Percentiles rank a stretch among this genome's conserved stretches.
Conservation (phyloP, 768 basidiomycete genomes). For the Nidularia sp. region DNA sequence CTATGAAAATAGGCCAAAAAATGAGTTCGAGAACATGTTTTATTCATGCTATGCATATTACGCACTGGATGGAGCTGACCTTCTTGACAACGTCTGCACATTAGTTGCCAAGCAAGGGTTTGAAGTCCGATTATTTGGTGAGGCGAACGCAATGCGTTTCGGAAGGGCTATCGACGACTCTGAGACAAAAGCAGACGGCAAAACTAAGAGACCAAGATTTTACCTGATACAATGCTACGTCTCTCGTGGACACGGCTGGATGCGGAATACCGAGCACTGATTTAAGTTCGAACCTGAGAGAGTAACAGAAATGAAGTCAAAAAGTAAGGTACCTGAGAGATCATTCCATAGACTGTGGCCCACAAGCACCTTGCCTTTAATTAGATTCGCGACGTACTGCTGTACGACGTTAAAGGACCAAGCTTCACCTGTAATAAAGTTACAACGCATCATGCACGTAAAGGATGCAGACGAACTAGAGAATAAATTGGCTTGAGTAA, state of each 20-base stretch:
- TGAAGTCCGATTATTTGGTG: slow-evolving; percentile 70
- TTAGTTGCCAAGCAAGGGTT: slow-evolving; percentile 79
- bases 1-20: slow-evolving; percentile 30
- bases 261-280: slow-evolving; percentile 79
- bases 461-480: slow-evolving; percentile 25
- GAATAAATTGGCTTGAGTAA: slow-evolving; percentile 33
- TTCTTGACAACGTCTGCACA: slow-evolving; percentile 75
- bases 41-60: too few species aligned
- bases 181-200: slow-evolving; percentile 6
- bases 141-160: slow-evolving; percentile 61
- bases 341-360: slow-evolving; percentile 82
- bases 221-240: slow-evolving; percentile 72
- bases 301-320: slow-evolving; percentile 4
- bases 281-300: not conserved
- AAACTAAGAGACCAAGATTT: slow-evolving; percentile 4
- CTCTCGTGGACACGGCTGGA: slow-evolving; percentile 71
- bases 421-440: slow-evolving; percentile 36
- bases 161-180: slow-evolving; percentile 51
- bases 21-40: too few species aligned
- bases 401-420: slow-evolving; percentile 62
- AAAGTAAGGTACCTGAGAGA: slow-evolving; percentile 54
- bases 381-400: slow-evolving; percentile 55
- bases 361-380: slow-evolving; percentile 69
- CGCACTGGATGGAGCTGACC: slow-evolving; percentile 69
- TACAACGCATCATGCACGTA: not conserved